Conservation (phyloP, 495 filamentous ascomycete species). For the Aspergillus biplanus region DNA sequence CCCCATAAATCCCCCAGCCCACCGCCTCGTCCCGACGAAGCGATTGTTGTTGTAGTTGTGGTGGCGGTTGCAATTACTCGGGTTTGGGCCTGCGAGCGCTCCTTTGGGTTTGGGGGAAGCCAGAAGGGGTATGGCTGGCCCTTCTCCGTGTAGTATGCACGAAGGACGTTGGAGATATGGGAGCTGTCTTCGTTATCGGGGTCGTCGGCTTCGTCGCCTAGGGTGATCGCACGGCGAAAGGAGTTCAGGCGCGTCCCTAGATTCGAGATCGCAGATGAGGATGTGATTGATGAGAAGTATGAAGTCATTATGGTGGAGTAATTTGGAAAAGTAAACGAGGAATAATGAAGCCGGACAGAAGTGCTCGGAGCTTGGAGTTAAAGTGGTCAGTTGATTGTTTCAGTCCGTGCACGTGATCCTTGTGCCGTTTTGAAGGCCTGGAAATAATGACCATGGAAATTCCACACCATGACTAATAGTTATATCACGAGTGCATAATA, state of each 20-base stretch:
- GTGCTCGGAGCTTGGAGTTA: not conserved
- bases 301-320: constrained; percentile 63
- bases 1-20: constrained; percentile 87
- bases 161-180: constrained; percentile 92
- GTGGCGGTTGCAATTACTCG: constrained; percentile 53
- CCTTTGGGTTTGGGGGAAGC: constrained; percentile 87
- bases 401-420: constrained; percentile 23
- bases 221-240: constrained; percentile 77
- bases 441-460: not conserved
- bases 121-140: constrained; percentile 80
- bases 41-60: constrained; percentile 44
- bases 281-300: constrained; percentile 71
- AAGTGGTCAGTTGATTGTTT: constrained; percentile 16
- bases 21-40: constrained; percentile 41
- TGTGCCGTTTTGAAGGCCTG: not conserved
- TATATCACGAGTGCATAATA: constrained; percentile 13
- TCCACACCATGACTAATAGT: not conserved
- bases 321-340: constrained; percentile 1
- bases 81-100: constrained; percentile 60
- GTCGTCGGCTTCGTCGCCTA: constrained; percentile 76
- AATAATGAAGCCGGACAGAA: too few species aligned
- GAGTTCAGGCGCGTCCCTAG: constrained; percentile 79
- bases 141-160: constrained; percentile 92
- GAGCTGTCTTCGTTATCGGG: constrained; percentile 91
- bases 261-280: constrained; percentile 71